Evolutionary conservation across 352 stramenopile species (phyloP).

Genomic region (Pythium rishiriense): DNA sequence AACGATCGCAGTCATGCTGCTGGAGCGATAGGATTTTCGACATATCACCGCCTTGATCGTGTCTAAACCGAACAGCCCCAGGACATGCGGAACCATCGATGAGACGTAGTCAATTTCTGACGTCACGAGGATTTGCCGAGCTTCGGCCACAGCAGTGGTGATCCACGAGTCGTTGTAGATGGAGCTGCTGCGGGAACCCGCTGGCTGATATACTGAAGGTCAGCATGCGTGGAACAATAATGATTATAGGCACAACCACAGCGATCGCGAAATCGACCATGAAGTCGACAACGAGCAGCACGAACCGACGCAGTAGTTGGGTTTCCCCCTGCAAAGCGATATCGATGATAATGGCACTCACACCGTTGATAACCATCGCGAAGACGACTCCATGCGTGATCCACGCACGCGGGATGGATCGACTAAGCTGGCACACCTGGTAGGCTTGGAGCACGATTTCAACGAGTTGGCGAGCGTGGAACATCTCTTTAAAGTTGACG

Average conservation of each 20-base stretch:
- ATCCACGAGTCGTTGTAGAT: conserved; percentile 14
- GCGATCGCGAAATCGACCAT: not conserved
- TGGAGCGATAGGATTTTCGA: not conserved
- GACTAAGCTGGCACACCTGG: conserved; percentile 7
- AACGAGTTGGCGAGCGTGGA: conserved; percentile 7
- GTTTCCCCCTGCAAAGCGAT: not conserved
- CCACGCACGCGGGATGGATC: not conserved
- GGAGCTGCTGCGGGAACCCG: conserved; percentile 1
- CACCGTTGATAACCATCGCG: not conserved
- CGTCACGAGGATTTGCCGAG: conserved; percentile 15
- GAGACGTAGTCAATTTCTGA: conserved; percentile 7
- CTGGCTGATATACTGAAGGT: not conserved
- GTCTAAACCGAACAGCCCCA: not conserved
- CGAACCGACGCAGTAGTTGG: not conserved
- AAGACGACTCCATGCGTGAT: conserved; percentile 7
- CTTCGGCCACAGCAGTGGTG: not conserved
- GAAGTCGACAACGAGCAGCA: not conserved
- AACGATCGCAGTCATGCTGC: not conserved
- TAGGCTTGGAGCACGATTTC: conserved; percentile 12
- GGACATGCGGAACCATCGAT: conserved; percentile 10
- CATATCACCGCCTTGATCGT: conserved; percentile 7
- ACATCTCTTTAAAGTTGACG: not conserved
- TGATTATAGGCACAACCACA: not conserved
- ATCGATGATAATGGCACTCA: not conserved
- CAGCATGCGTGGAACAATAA: conserved; percentile 1